Evolutionary conservation across 306 rosid genomes (phyloP), one percentile per base, ranked within the genome.

Genomic region (Vicia sativa): DNA sequence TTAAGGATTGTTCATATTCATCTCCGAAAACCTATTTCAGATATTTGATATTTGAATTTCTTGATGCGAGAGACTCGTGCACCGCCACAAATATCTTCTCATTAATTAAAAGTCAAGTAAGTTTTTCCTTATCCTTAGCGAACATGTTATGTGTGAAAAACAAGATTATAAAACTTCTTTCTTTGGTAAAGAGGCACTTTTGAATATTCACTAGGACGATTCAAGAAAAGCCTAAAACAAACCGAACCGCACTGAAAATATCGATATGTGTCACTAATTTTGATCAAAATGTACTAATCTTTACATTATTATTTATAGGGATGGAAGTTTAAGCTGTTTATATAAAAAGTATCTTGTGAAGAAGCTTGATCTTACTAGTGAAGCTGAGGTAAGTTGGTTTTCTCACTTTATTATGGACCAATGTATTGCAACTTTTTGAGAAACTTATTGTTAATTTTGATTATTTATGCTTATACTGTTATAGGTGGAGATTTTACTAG

Each of bases 31-130:
- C 55, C 35, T 18, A 0, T 74, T 9, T 31, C 70, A 29, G 34
- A 12, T 78, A n/a, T 78, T 42, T 68, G 48, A 65, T 39, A 16
- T 68, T 73, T 42, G 49, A 74, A 39, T 76, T 60, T 65, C 7
- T 74, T 44, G 29, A 78, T 76, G 44, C 74, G n/a, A 87, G 96
- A 76, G 81, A 13, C 70, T 64, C 45, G 70, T 76, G 71, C 82
- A 44, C 54, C 87, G 91, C 91, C 86, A 13, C 87, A 87, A 74
- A 26, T 89, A 55, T 45, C 89, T 66, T 62, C 83, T 9, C 4
- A 70, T 67, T 87, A 73, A 83, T 28, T 89, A 74, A 79, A 85
- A 72, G 79, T 85, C 61, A 78, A 43, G 96, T 89, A 74, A 83
- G 89, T 7, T 16, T 7, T 45, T 46, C 15, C 21, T 46, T 46